Conservation (phyloP, 176 grass and related monocot species). For the Aegilops tauschii region DNA sequence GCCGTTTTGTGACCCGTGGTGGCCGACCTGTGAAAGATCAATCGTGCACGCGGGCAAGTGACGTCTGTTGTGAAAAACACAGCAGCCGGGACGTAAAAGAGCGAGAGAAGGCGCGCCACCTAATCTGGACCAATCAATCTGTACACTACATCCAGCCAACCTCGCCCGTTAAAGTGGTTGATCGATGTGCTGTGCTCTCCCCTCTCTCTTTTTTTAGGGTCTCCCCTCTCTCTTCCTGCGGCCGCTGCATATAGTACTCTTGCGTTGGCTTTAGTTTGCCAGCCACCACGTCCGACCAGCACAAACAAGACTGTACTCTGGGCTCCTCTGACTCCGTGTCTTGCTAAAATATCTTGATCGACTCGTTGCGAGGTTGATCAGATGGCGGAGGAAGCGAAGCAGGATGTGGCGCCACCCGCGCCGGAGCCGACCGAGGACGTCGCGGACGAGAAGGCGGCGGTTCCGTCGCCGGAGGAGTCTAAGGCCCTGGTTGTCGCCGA, state of each 20-base stretch:
- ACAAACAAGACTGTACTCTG: not conserved
- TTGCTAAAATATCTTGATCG: not conserved
- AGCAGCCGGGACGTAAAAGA: not conserved
- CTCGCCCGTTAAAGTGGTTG: not conserved
- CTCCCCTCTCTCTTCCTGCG: not conserved
- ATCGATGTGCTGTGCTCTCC: not conserved
- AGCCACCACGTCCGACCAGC: not conserved
- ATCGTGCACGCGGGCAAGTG: not conserved
- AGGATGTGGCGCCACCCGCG: constrained; percentile 12
- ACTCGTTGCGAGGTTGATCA: not conserved
- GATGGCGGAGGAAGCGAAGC: constrained; percentile 46
- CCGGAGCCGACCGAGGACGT: constrained; percentile 38
- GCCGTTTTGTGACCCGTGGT: not conserved
- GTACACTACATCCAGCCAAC: not conserved
- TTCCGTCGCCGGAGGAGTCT: constrained; percentile 17
- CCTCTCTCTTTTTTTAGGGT: no score
- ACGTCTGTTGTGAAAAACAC: not conserved
- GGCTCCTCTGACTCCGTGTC: not conserved
- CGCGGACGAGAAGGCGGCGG: constrained; percentile 38
- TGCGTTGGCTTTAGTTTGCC: not conserved
- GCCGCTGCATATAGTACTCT: not conserved
- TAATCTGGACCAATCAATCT: constrained; percentile 4
- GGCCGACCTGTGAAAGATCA: not conserved
- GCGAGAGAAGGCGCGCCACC: not conserved
- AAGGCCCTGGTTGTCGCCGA: constrained; percentile 30